Evolutionary conservation across 1,284 basidiomycete species (phyloP).

Genomic region (Trichosporon ovoides): DNA sequence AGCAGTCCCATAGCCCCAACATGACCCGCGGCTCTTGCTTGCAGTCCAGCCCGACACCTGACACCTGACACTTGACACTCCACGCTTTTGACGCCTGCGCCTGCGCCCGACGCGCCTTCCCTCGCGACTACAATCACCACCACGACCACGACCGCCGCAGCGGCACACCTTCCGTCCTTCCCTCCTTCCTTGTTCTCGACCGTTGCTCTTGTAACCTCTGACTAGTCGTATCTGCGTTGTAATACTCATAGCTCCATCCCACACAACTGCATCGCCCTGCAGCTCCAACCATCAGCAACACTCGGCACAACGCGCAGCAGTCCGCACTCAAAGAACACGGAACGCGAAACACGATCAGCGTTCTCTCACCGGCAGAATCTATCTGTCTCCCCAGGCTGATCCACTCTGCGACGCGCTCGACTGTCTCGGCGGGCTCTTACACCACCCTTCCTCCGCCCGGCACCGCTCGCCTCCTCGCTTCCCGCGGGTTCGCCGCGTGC

Average conservation of each 20-base stretch:
- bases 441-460: not conserved
- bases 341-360: not conserved
- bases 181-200: not conserved
- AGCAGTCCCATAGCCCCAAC: too few relatives aligned
- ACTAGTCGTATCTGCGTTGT: not conserved
- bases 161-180: not conserved
- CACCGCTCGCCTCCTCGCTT: not conserved
- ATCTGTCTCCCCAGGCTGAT: not conserved
- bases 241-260: not conserved
- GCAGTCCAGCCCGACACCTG: too few relatives aligned
- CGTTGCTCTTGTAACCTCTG: conserved; percentile 1
- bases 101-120: too few relatives aligned
- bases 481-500: too few relatives aligned
- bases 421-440: not conserved
- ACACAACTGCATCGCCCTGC: not conserved
- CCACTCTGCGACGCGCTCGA: not conserved
- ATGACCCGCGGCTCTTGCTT: too few relatives aligned
- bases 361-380: not conserved
- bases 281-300: not conserved
- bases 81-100: too few relatives aligned
- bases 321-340: not conserved
- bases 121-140: too few relatives aligned
- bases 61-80: too few relatives aligned
- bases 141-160: not conserved
- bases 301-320: not conserved